Evolutionary conservation across 1,284 basidiomycete species (phyloP).

Genomic region (Pseudozyma sp.): DNA sequence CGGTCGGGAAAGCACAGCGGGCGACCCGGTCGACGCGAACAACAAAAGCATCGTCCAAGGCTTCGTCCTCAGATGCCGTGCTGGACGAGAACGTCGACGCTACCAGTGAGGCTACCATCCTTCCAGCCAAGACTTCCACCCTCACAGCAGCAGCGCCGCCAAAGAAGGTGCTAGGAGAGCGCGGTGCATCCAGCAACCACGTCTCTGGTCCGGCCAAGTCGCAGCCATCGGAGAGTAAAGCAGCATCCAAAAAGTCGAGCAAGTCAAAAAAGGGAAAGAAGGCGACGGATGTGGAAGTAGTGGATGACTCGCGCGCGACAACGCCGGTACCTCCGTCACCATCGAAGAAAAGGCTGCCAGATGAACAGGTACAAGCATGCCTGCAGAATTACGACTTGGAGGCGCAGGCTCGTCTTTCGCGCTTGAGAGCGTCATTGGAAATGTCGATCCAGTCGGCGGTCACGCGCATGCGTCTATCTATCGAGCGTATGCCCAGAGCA

Average conservation of each 20-base stretch:
- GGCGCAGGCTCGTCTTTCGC: conserved; percentile 19
- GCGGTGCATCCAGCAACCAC: conserved; percentile 20
- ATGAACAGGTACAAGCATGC: conserved; percentile 49
- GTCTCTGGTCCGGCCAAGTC: conserved; percentile 12
- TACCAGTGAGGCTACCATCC: not conserved
- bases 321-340: conserved; percentile 34
- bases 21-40: conserved; percentile 34
- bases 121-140: conserved; percentile 19
- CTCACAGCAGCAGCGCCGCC: not conserved
- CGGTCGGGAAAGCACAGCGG: conserved; percentile 37
- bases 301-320: conserved; percentile 11
- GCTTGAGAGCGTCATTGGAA: conserved; percentile 23
- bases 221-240: not conserved
- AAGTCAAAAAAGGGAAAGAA: conserved; percentile 28
- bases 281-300: not conserved
- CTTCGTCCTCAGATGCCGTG: conserved; percentile 23
- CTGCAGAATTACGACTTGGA: conserved; percentile 55
- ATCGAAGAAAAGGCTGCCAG: conserved; percentile 31
- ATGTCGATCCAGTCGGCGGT: conserved; percentile 30
- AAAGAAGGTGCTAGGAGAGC: conserved; percentile 40
- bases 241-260: conserved; percentile 11
- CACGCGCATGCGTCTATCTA: conserved; percentile 33
- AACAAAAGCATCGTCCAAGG: conserved; percentile 33
- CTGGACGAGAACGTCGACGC: conserved; percentile 31
- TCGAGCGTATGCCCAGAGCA: conserved; percentile 46